Base-by-base conservation (phyloP, 2,329 filamentous ascomycete species). In the Hypoxylon sp. region DNA sequence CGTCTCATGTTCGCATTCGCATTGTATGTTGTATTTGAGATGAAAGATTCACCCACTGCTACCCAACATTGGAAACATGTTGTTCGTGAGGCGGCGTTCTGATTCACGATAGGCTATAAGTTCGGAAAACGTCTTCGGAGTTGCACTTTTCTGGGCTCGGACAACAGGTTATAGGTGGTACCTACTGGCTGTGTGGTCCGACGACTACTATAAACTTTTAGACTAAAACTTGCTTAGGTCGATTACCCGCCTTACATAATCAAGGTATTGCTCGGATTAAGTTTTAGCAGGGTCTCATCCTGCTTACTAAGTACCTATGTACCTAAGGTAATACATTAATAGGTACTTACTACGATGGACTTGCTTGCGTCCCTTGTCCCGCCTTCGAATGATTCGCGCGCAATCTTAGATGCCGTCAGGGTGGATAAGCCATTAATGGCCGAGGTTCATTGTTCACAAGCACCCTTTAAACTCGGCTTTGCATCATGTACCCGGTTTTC, bases 401-500 rank as follows among this genome's bases (percentile, higher is more conserved):
- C 67, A 61, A 62, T 63, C 42, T 44, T 52, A 52, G 58, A 62
- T 73, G 70, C 73, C 72, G 71, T 52, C 58, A 56, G 67, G 63
- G 65, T 68, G 69, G 69, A 51, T 44, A 54, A 58, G 58, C 48
- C 58, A 50, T 65, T 64, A 73, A 73, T 75, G 76, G 71, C 76
- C 76, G 76, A 77, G 76, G 76, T 77, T 67, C 72, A 73, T 74
- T 55, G 50, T 61, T 65, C 64, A 65, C 58, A 26, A 68, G 67
- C 59, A 11, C 39, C 57, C 51, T 64, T 71, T 71, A 66, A 73
- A 70, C 69, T 70, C 69, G 70, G 70, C 59, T 69, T 65, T 62
- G 47, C 39, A 17, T 52, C 59, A 58, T 50, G 33, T 57, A 51
- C 58, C 64, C 63, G 54, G 55, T 65, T 63, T 65, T 70, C 70